Evolutionary conservation across 163 green algal genomes (phyloP), one percentile per base, ranked within the genome.

Genomic region (Chlamydomonas reinhardtii): DNA sequence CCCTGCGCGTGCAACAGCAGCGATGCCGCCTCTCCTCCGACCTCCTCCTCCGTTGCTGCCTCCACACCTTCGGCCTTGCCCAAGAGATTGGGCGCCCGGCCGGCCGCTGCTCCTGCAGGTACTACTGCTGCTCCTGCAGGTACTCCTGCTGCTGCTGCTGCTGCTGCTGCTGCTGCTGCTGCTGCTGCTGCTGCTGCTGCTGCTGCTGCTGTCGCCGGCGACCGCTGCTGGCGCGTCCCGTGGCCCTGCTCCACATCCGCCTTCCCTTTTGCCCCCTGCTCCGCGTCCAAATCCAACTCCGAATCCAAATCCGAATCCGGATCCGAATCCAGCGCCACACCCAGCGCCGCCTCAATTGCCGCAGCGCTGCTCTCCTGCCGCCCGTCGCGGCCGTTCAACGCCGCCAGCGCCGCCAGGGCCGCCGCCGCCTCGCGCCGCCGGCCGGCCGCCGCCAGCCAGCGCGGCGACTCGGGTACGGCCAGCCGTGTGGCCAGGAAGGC

Each of bases 381-480:
- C 19, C 12, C 14, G 11, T 35, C 32, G 24, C 75, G 75, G 35
- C 59, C 59, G 59, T 78, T 77, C 20, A 27, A 19, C 20, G 1
- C 0, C 54, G 69, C 82, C 35, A 75, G 27, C 16, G 22, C 27
- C 15, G 34, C 62, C 61, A 82, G 71, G 34, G 65, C 39, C 65
- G 32, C 43, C 24, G 54, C 65, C 29, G 71, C 61, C 37, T 32
- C n/a, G 14, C 20, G 2, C 71, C 59, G 56, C 34, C 72, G 59
- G 2, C 76, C 84, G 64, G 37, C 29, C 16, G 74, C 74, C 31
- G 76, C 70, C 31, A 89, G 84, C 84, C 84, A 89, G 1, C 84
- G 74, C 5, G 84, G 84, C 16, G 84, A 89, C 74, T 89, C 84
- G 12, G 74, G 84, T 29, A 84, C 62, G 35, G 85, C 92, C 52